phyloP scores from a whole-genome alignment of 2,329 filamentous ascomycete species.

The Beauveria sp. region DNA sequence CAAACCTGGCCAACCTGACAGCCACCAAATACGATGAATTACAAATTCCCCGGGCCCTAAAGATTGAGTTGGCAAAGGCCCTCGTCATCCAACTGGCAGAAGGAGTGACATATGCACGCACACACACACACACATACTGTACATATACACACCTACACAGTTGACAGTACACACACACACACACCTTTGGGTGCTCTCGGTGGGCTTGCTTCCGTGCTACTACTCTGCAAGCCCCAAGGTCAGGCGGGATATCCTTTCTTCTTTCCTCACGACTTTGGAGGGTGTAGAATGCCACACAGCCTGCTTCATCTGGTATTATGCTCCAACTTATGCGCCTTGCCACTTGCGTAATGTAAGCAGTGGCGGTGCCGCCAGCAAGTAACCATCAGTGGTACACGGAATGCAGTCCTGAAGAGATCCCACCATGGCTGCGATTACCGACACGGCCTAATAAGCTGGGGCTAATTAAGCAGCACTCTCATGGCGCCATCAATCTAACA shows the following conservation, averaged over 20 bases:
- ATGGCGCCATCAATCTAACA: constrained; percentile 5
- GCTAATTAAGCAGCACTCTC: not conserved
- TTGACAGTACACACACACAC: not conserved
- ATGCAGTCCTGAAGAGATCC: not conserved
- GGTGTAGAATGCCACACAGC: not conserved
- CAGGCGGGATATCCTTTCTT: not conserved
- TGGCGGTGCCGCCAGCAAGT: too few species aligned
- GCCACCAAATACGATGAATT: not conserved
- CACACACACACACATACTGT: not conserved
- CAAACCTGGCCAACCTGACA: not conserved
- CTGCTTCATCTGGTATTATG: constrained; percentile 6
- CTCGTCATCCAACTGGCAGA: not conserved
- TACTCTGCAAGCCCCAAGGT: not conserved
- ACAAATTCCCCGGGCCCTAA: not conserved
- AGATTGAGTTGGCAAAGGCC: too few species aligned
- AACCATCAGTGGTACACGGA: not conserved
- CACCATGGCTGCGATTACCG: constrained; percentile 3
- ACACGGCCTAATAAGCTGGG: not conserved
- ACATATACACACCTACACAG: not conserved
- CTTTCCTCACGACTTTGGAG: not conserved
- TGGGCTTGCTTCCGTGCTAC: constrained; percentile 5
- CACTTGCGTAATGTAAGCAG: not conserved
- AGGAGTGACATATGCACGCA: not conserved
- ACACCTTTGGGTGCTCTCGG: not conserved
- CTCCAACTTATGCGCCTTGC: not conserved